Percentiles rank a stretch among this genome's conserved stretches.
phyloP scores from a whole-genome alignment of 129 eudicot genomes.

The Heracleum sosnowskyi region DNA sequence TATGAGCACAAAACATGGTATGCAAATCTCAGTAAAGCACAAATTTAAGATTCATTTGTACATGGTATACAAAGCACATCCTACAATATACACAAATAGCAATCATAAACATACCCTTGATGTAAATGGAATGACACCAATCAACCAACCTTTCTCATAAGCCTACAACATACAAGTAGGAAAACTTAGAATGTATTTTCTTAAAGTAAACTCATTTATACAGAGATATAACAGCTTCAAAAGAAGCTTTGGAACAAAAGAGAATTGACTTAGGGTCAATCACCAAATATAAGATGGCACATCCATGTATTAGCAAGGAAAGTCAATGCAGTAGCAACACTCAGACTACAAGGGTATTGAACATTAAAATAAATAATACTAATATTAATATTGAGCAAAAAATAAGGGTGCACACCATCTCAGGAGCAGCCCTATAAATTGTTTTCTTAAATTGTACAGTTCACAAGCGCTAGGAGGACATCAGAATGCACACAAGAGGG shows the following conservation, averaged over 20 bases:
- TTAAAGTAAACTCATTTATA: neutral
- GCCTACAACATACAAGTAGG: slow-evolving; percentile 40
- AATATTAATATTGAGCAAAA: too few species aligned
- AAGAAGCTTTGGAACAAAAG: neutral
- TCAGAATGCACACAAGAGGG: slow-evolving; percentile 52
- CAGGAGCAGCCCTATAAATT: too few species aligned
- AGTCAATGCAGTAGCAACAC: neutral
- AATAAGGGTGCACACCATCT: too few species aligned
- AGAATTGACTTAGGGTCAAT: slow-evolving; percentile 68
- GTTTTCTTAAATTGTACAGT: slow-evolving; percentile 40
- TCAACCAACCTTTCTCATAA: slow-evolving; percentile 90
- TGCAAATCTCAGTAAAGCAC: too few species aligned
- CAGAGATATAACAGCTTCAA: neutral
- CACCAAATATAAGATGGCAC: too few species aligned
- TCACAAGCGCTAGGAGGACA: slow-evolving; percentile 51
- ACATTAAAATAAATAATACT: neutral
- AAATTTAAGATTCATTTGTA: too few species aligned
- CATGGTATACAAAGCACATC: neutral
- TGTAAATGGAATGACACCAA: slow-evolving; percentile 87
- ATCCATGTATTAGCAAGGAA: slow-evolving; percentile 2
- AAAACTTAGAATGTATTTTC: neutral
- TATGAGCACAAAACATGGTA: too few species aligned
- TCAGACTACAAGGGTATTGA: neutral
- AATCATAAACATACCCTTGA: slow-evolving; percentile 56
- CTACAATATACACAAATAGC: slow-evolving; percentile 1